These are phyloP conservation scores for Candida parachauliodes DNA, from an alignment of 805 yeast species.

Conservation along the genomic window DNA sequence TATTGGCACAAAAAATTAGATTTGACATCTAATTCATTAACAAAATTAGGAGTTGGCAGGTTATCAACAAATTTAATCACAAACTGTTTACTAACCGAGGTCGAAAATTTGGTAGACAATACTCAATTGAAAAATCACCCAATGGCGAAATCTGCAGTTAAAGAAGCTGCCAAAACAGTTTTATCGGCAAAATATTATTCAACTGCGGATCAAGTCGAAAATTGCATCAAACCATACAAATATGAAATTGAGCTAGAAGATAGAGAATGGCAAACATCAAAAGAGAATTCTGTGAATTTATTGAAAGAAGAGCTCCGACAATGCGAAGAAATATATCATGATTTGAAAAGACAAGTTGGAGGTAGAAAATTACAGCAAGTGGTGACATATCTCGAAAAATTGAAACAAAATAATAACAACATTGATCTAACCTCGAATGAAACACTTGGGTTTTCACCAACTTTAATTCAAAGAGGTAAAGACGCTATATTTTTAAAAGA, in stretches of 20 bases:
- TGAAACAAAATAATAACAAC: constrained; percentile 33
- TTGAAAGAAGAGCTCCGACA: constrained; percentile 83
- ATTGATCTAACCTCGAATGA: constrained; percentile 51
- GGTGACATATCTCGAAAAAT: constrained; percentile 62
- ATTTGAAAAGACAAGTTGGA: constrained; percentile 70
- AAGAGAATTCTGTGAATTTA: constrained; percentile 70
- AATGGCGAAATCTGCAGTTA: constrained; percentile 74
- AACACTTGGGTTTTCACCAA: constrained; percentile 79
- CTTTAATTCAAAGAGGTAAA: constrained; percentile 71
- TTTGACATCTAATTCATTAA: constrained; percentile 68
- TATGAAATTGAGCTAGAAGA: constrained; percentile 96
- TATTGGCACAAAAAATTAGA: constrained; percentile 90
- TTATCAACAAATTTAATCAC: constrained; percentile 80
- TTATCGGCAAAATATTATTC: constrained; percentile 75
- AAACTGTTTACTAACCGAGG: constrained; percentile 72
- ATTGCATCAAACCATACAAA: constrained; percentile 96
- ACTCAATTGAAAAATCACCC: constrained; percentile 84
- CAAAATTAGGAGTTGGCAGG: constrained; percentile 93
- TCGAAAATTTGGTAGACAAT: constrained; percentile 65
- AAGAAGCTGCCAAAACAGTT: constrained; percentile 80
- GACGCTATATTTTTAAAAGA: constrained; percentile 79
- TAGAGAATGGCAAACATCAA: constrained; percentile 83
- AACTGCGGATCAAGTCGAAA: constrained; percentile 97
- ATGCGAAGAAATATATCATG: constrained; percentile 61
- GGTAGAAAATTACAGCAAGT: constrained; percentile 81